Conservation (phyloP, 1,284 basidiomycete species). For the Ganoderma sp. region DNA sequence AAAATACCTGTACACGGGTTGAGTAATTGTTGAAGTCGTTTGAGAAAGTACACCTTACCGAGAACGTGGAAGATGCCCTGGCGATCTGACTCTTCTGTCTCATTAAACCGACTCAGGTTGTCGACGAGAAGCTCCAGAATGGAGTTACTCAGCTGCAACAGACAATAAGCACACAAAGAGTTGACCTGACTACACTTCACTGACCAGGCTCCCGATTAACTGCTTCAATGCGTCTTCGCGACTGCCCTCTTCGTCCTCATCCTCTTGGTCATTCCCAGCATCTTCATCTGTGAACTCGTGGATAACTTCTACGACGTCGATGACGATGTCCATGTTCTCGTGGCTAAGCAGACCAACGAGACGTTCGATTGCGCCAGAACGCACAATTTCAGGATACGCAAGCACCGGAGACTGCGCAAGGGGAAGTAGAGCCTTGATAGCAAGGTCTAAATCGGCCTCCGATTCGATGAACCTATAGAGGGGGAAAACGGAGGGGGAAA, state of each 20-base stretch:
- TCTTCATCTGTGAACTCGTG: slow-evolving; percentile 98
- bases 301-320: slow-evolving; percentile 89
- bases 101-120: slow-evolving; percentile 84
- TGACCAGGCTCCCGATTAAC: slow-evolving; percentile 77
- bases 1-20: slow-evolving; percentile 70
- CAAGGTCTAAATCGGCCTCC: slow-evolving; percentile 90
- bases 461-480: slow-evolving; percentile 93
- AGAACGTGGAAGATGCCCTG: slow-evolving; percentile 93
- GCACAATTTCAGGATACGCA: slow-evolving; percentile 90
- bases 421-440: slow-evolving; percentile 85
- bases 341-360: slow-evolving; percentile 88
- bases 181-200: slow-evolving; percentile 37
- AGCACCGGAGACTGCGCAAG: slow-evolving; percentile 87
- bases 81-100: slow-evolving; percentile 84
- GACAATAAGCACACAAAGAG: not conserved
- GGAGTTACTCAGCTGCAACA: slow-evolving; percentile 73
- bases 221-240: slow-evolving; percentile 73
- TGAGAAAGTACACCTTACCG: slow-evolving; percentile 49
- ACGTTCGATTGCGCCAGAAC: slow-evolving; percentile 70
- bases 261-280: slow-evolving; percentile 79
- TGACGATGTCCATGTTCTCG: slow-evolving; percentile 93
- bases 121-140: slow-evolving; percentile 90
- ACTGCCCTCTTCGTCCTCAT: slow-evolving; percentile 68
- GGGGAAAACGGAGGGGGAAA: slow-evolving; percentile 20
- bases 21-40: slow-evolving; percentile 1